Evolutionary conservation across 306 rosid species (phyloP), one percentile per base, ranked within the genome.

Genomic region (Pachyrhizus erosus): DNA sequence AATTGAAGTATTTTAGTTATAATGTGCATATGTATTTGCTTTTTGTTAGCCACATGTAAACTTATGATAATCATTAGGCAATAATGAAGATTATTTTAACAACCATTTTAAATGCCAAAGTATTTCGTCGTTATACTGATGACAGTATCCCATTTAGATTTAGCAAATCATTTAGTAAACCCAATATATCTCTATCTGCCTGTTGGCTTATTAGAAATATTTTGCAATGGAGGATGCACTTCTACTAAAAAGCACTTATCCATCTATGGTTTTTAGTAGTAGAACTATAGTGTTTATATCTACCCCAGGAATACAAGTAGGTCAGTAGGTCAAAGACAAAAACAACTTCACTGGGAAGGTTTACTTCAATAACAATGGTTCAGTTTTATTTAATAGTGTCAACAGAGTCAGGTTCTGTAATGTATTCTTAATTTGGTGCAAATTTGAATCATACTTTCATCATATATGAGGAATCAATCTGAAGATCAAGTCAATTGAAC

Each of bases 101-200:
- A 31, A 21, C 7, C 21, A 54, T 72, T 29, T 73, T 73, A 31
- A 5, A 31, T 29, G 21, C 31, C 15, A 73, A 9, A n/a, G 48
- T 49, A 31, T 60, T 51, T 73, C 18, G 1, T 29, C 2, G 64
- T 51, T 31, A 51, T 31, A n/a, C 18, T 73, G 39, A 51, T 5
- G 11, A 4, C 18, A n/a, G 20, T 12, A 51, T 33, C 29, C 46
- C 27, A 72, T 46, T 70, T 46, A 9, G 45, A 2, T 27, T 27
- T 42, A 29, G 46, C 27, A 51, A 15, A 72, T 37, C 68, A 52
- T 55, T 75, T 75, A 14, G 79, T 7, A 81, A 62, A 61, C 14
- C 58, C 43, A 54, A 70, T 17, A 2, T 65, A 26, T 46, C 10
- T 29, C 31, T 29, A 21, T 23, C n/a, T 20, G 9, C 64, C 51